A percentile compares a stretch with the other conserved stretches of the same genome.
These are phyloP conservation scores for Thermomyces lanuginosus DNA, from an alignment of 2,329 filamentous ascomycete genomes.

Conservation along the genomic window DNA sequence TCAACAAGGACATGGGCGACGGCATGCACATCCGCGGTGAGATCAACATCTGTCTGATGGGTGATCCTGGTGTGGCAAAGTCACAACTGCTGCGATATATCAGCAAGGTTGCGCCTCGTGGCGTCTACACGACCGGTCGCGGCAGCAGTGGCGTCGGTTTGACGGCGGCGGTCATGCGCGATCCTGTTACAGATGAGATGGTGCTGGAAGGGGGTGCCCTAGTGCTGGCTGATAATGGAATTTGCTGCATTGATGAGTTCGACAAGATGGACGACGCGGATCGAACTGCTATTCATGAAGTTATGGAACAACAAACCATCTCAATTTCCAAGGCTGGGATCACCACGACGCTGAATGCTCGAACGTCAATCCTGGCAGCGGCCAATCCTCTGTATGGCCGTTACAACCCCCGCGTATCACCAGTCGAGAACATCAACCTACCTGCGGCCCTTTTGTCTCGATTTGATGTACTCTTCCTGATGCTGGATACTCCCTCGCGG, in stretches of 20 bases:
- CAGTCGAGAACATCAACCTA: slow-evolving; percentile 97
- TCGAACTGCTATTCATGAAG: slow-evolving; percentile 68
- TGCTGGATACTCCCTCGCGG: slow-evolving; percentile 81
- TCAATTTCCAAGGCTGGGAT: slow-evolving; percentile 84
- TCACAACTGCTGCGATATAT: slow-evolving; percentile 98
- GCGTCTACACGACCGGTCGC: slow-evolving; percentile 69
- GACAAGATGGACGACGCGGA: slow-evolving; percentile 74
- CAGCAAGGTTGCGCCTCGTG: slow-evolving; percentile 88
- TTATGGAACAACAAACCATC: slow-evolving; percentile 78
- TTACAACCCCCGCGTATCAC: slow-evolving; percentile 93
- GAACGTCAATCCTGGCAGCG: slow-evolving; percentile 87
- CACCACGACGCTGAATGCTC: slow-evolving; percentile 88
- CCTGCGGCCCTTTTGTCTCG: slow-evolving; percentile 91
- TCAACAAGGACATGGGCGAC: slow-evolving; percentile 90
- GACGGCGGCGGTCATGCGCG: slow-evolving; percentile 64
- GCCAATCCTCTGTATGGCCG: slow-evolving; percentile 95
- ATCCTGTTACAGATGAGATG: slow-evolving; percentile 64
- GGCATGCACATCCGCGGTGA: slow-evolving; percentile 98
- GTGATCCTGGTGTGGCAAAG: slow-evolving; percentile 98
- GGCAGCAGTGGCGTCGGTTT: slow-evolving; percentile 68
- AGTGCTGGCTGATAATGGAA: slow-evolving; percentile 63
- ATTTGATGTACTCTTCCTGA: slow-evolving; percentile 93
- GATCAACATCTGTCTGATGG: slow-evolving; percentile 98
- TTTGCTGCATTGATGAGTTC: slow-evolving; percentile 33
- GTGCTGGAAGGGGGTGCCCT: slow-evolving; percentile 66